Percentiles rank a stretch among this genome's conserved stretches.
Evolutionary conservation across 2,329 filamentous ascomycete species (phyloP).

Genomic region (Fusarium metavorans): DNA sequence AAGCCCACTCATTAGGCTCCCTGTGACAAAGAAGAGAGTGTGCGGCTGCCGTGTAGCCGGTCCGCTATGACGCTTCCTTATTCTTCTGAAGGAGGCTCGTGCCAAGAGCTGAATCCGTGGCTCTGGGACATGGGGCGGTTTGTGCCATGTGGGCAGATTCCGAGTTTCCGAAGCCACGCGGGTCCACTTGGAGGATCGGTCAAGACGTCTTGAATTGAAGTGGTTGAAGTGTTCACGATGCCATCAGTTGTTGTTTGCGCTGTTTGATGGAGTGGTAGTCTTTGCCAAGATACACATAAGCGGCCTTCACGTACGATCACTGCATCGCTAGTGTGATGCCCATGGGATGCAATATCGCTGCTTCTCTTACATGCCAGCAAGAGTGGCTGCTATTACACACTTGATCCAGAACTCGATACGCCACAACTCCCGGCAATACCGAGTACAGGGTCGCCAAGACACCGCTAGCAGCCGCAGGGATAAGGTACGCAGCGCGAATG

Average conservation of each 20-base stretch:
- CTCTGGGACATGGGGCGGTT: neutral
- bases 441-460: neutral
- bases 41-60: neutral
- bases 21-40: neutral
- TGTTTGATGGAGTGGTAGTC: neutral
- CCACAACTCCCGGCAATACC: neutral
- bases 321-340: neutral
- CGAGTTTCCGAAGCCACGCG: neutral
- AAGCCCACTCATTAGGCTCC: conserved; percentile 3
- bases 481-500: neutral
- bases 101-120: neutral
- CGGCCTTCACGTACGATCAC: neutral
- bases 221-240: neutral
- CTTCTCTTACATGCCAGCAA: neutral
- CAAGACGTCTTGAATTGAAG: neutral
- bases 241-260: neutral
- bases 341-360: neutral
- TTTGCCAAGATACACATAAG: neutral
- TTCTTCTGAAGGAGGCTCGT: neutral
- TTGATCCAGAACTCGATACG: neutral
- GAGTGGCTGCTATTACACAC: neutral
- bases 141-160: neutral
- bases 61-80: neutral
- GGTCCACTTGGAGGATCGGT: neutral
- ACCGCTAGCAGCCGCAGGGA: neutral